Conservation (phyloP, 2,329 filamentous ascomycete species). For the Colletotrichum endophyticum region DNA sequence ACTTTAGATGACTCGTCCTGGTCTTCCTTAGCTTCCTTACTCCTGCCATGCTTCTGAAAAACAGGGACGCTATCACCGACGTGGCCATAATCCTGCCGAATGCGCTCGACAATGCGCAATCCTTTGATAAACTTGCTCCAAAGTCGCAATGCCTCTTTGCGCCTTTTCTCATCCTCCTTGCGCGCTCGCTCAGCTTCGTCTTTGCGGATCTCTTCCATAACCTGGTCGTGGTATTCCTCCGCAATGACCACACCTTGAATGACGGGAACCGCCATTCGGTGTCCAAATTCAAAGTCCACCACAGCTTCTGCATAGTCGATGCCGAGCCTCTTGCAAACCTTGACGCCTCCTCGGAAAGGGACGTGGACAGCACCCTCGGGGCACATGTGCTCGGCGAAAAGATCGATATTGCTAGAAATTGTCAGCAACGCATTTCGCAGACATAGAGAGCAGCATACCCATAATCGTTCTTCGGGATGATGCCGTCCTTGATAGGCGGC, state of each 20-base stretch:
- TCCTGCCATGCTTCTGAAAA: conserved; percentile 49
- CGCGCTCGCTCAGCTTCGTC: conserved; percentile 77
- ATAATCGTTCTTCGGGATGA: conserved; percentile 93
- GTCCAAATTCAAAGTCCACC: conserved; percentile 94
- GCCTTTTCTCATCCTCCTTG: conserved; percentile 84
- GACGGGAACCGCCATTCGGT: conserved; percentile 91
- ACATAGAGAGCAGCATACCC: conserved; percentile 49
- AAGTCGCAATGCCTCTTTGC: conserved; percentile 72
- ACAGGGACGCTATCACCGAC: conserved; percentile 57
- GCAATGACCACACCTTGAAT: conserved; percentile 91
- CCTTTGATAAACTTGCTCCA: conserved; percentile 93
- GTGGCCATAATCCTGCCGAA: conserved; percentile 77
- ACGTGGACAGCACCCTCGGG: conserved; percentile 82
- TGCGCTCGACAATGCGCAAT: conserved; percentile 78
- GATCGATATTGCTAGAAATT: conserved; percentile 78
- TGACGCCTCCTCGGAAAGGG: conserved; percentile 76
- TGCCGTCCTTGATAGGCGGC: conserved; percentile 79
- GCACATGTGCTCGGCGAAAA: conserved; percentile 94
- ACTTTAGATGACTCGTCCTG: not conserved
- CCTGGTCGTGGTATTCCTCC: conserved; percentile 73
- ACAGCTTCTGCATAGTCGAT: conserved; percentile 95
- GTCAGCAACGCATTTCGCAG: not conserved
- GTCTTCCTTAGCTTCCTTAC: not conserved
- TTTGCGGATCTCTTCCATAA: conserved; percentile 80
- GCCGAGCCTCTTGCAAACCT: conserved; percentile 81